Evolutionary conservation across 2,329 filamentous ascomycete genomes (phyloP).

Genomic region (Paracorniculantispora psalliotae): DNA sequence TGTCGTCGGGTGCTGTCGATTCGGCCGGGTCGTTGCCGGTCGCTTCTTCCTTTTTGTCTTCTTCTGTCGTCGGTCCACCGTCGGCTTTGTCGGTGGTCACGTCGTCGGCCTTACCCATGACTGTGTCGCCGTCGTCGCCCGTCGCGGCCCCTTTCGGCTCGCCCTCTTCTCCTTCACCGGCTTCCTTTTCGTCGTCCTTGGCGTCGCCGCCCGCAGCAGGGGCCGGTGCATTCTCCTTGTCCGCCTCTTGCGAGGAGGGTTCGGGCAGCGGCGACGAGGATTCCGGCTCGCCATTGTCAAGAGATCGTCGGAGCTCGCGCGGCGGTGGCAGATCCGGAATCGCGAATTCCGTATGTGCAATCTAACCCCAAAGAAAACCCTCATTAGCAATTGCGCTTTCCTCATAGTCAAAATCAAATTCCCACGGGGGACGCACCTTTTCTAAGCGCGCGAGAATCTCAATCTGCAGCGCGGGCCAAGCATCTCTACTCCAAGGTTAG

Average conservation of each 20-base stretch:
- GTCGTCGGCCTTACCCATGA: neutral
- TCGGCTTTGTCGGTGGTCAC: neutral
- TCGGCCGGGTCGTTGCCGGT: neutral
- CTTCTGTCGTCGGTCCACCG: neutral
- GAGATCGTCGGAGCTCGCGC: constrained; percentile 30
- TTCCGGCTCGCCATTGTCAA: constrained; percentile 25
- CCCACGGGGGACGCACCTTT: constrained; percentile 35
- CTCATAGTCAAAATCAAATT: constrained; percentile 43
- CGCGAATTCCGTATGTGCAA: constrained; percentile 69
- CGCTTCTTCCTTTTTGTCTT: neutral
- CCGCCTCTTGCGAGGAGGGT: constrained; percentile 49
- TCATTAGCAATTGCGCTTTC: constrained; percentile 14
- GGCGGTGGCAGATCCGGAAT: constrained; percentile 55
- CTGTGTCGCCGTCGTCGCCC: constrained; percentile 18
- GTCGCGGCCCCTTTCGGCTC: neutral
- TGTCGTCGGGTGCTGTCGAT: constrained; percentile 19
- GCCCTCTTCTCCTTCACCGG: neutral
- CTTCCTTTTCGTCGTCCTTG: neutral
- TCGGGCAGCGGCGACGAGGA: constrained; percentile 41
- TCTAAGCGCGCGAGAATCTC: constrained; percentile 65
- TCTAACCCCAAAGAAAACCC: too few relatives aligned
- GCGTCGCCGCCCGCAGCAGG: constrained; percentile 26
- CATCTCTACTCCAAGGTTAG: constrained; percentile 43
- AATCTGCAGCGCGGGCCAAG: constrained; percentile 64
- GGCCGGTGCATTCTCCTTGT: constrained; percentile 63